A percentile compares a stretch with the other conserved stretches of the same genome.
Conservation (phyloP, 495 filamentous ascomycete species). For the Aspergillus ostianus region DNA sequence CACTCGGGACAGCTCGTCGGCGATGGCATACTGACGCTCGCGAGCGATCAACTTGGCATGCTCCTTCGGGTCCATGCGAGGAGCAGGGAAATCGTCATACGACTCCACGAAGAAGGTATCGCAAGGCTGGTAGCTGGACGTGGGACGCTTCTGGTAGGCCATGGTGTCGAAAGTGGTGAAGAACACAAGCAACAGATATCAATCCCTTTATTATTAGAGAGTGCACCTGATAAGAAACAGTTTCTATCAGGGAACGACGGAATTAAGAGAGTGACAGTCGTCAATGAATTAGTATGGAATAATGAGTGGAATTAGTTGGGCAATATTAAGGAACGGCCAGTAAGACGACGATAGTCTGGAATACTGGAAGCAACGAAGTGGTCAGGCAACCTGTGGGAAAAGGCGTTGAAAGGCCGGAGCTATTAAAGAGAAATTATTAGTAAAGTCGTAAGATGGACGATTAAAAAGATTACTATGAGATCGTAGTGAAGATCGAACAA, state of each 20-base stretch:
- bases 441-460: slow-evolving; percentile 19
- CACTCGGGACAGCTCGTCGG: slow-evolving; percentile 78
- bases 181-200: slow-evolving; percentile 17
- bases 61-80: slow-evolving; percentile 53
- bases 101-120: slow-evolving; percentile 88
- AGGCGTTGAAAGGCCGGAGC: slow-evolving; percentile 43
- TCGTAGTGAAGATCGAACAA: slow-evolving; percentile 4
- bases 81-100: slow-evolving; percentile 57
- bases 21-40: slow-evolving; percentile 78
- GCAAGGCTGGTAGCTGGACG: slow-evolving; percentile 57
- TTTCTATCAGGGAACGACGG: slow-evolving; percentile 45
- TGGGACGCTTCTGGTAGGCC: slow-evolving; percentile 60
- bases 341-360: slow-evolving; percentile 39
- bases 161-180: slow-evolving; percentile 53
- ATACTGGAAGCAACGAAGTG: slow-evolving; percentile 39
- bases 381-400: slow-evolving; percentile 37
- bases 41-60: slow-evolving; percentile 70
- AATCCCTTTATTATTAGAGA: slow-evolving; percentile 23
- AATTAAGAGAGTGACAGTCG: slow-evolving; percentile 56
- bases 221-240: slow-evolving; percentile 35
- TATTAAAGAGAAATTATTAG: slow-evolving; percentile 43
- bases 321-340: slow-evolving; percentile 45
- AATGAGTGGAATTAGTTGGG: slow-evolving; percentile 61
- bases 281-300: slow-evolving; percentile 42
- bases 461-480: slow-evolving; percentile 17